These are phyloP conservation scores for Tetradesmus obliquus DNA, from an alignment of 139 green algal genomes.

Conservation along the genomic window DNA sequence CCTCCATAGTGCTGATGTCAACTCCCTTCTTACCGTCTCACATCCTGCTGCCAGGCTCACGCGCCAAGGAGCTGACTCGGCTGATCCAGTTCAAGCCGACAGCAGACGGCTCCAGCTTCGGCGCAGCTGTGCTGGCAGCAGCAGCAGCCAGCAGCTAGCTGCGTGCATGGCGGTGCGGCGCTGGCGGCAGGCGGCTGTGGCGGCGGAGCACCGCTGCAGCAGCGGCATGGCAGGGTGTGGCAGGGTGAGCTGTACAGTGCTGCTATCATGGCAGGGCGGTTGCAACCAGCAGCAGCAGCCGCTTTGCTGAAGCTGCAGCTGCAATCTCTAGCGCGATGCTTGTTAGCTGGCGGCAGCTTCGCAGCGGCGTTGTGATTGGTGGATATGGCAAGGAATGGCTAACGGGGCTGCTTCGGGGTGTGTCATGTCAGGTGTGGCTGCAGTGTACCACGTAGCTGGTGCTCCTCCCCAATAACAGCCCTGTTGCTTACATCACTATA, in stretches of 20 bases:
- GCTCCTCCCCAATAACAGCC: no score
- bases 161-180: background rate
- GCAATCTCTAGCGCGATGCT: no score
- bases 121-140: slow-evolving; percentile 66
- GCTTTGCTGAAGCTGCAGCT: background rate
- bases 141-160: slow-evolving; percentile 47
- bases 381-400: background rate
- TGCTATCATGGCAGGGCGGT: no score
- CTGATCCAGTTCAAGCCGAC: slow-evolving; percentile 43
- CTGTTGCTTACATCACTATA: no score
- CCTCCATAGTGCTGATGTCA: background rate
- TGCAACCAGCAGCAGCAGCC: no score
- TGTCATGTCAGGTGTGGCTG: no score
- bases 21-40: background rate
- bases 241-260: no score
- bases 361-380: background rate
- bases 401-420: background rate
- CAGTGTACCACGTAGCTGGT: no score
- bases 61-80: background rate
- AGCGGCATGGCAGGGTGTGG: no score
- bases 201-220: no score
- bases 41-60: background rate
- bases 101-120: slow-evolving; percentile 65
- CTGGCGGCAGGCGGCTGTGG: no score
- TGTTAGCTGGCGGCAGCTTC: background rate